phyloP scores from a whole-genome alignment of 345 rosid genomes.

The Adansonia digitata region DNA sequence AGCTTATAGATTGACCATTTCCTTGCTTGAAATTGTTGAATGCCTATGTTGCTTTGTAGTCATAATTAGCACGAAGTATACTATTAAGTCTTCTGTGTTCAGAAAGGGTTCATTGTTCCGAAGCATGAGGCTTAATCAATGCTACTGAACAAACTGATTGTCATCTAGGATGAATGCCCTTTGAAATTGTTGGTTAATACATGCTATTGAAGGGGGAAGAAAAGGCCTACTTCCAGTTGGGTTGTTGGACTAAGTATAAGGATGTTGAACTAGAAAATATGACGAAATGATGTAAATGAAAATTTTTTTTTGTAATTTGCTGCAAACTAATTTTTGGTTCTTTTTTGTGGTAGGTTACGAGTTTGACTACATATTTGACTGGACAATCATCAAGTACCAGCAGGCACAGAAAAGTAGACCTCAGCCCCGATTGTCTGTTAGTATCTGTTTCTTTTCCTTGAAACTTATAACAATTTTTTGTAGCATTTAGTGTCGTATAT shows the following conservation, averaged over 20 bases:
- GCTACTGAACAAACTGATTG: not conserved
- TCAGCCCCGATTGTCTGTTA: slow-evolving; percentile 57
- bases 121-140: not conserved
- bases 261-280: not conserved
- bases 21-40: not conserved
- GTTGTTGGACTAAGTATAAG: not conserved
- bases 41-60: not conserved
- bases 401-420: slow-evolving; percentile 66
- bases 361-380: slow-evolving; percentile 79
- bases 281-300: not conserved
- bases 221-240: not conserved
- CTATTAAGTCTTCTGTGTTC: not conserved
- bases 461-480: not conserved
- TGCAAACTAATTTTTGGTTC: not conserved
- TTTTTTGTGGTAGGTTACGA: slow-evolving; percentile 55
- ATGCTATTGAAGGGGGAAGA: not conserved
- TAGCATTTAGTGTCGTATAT: not conserved
- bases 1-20: not conserved
- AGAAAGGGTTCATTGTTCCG: not conserved
- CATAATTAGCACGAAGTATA: not conserved
- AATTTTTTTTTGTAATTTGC: not conserved
- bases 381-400: slow-evolving; percentile 91
- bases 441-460: slow-evolving; percentile 15
- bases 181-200: not conserved
- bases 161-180: not conserved